Evolutionary conservation across 495 filamentous ascomycete genomes (phyloP).

Genomic region (Hyaloscypha hepaticicola): DNA sequence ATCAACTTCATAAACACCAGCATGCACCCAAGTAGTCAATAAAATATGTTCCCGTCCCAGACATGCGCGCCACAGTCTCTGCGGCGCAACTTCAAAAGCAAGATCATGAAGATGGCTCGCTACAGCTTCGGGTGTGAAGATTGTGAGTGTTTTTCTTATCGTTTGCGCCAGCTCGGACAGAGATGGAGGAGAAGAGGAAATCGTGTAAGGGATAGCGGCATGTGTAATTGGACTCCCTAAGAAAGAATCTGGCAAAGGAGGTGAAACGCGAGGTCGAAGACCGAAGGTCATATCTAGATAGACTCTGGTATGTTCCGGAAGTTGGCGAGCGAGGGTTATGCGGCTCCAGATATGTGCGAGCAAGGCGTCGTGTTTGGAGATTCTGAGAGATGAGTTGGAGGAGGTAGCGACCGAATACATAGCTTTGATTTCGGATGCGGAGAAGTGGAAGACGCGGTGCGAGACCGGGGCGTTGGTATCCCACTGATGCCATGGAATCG

Average conservation of each 20-base stretch:
- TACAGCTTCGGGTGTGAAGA: constrained; percentile 38
- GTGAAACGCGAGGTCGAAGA: constrained; percentile 34
- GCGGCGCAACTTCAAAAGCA: constrained; percentile 38
- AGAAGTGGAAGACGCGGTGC: constrained; percentile 39
- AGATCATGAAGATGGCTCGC: constrained; percentile 36
- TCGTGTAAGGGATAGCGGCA: constrained; percentile 18
- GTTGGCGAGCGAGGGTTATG: constrained; percentile 37
- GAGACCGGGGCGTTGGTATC: constrained; percentile 31
- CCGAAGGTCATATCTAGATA: constrained; percentile 39
- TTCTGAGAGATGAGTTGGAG: constrained; percentile 6
- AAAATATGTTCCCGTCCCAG: constrained; percentile 38
- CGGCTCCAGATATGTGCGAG: constrained; percentile 42
- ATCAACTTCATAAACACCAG: constrained; percentile 39
- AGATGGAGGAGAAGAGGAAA: constrained; percentile 3
- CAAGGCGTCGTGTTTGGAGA: constrained; percentile 40
- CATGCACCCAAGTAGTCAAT: constrained; percentile 42
- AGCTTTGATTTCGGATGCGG: constrained; percentile 23
- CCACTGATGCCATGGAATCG: constrained; percentile 41
- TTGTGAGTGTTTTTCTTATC: constrained; percentile 33
- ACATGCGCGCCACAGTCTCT: constrained; percentile 42
- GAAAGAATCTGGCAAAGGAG: constrained; percentile 38
- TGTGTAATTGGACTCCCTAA: constrained; percentile 37
- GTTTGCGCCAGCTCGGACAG: constrained; percentile 32
- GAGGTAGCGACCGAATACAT: constrained; percentile 26
- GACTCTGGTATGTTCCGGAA: constrained; percentile 26